Conservation (phyloP, 208 protist genomes). For the Trichomonas tenax region DNA sequence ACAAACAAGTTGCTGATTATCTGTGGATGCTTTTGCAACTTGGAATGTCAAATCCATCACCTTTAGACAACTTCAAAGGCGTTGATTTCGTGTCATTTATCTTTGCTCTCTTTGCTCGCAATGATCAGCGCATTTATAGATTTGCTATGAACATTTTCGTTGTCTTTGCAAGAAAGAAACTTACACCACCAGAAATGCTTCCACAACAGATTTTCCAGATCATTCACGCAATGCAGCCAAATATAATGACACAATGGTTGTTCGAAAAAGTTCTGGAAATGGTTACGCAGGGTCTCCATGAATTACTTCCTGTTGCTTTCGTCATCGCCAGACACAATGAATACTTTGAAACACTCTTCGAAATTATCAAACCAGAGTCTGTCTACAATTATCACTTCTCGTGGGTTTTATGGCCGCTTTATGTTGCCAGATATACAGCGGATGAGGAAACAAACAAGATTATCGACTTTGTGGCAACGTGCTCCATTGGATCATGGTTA, state of each 20-base stretch:
- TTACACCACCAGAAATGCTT: background rate
- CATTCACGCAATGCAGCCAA: background rate
- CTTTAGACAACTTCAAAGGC: background rate
- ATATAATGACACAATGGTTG: background rate
- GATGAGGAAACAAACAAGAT: no score
- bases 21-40: background rate
- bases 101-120: background rate
- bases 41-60: background rate
- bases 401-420: background rate
- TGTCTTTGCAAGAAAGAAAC: background rate
- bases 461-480: background rate
- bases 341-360: background rate
- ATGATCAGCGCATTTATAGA: background rate
- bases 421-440: background rate
- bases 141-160: background rate
- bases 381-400: background rate
- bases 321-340: background rate
- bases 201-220: background rate
- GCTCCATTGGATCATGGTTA: background rate
- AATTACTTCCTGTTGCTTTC: background rate
- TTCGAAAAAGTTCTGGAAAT: background rate
- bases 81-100: background rate
- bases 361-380: background rate
- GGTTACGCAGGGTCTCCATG: background rate
- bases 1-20: background rate